Evolutionary conservation across 768 basidiomycete species (phyloP).

Genomic region (Austroboletus festivus): DNA sequence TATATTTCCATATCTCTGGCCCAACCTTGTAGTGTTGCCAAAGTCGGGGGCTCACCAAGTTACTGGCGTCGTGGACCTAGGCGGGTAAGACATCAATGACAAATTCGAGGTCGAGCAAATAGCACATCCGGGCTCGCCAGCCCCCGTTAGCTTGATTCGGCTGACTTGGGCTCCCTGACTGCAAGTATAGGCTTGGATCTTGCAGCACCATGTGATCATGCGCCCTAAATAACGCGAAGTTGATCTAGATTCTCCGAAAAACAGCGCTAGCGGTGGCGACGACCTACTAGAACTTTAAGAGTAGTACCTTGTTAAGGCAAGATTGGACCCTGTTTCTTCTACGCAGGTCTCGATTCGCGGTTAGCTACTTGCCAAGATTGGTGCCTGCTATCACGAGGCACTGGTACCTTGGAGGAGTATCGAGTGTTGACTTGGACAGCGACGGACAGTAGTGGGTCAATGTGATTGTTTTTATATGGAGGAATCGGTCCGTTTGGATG

Average conservation of each 20-base stretch:
- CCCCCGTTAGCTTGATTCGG: conserved; percentile 66
- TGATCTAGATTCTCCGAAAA: background rate
- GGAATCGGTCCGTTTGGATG: too few species aligned
- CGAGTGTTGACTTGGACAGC: background rate
- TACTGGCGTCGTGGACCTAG: conserved; percentile 63
- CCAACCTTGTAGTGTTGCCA: too few species aligned
- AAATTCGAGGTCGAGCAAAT: conserved; percentile 56
- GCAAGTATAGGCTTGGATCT: too few species aligned
- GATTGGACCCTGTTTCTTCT: conserved; percentile 4
- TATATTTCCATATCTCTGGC: too few species aligned
- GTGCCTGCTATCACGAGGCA: background rate
- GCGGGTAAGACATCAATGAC: conserved; percentile 52
- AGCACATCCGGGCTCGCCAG: conserved; percentile 61
- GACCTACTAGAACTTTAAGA: background rate
- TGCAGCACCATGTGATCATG: conserved; percentile 1
- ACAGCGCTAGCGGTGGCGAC: background rate
- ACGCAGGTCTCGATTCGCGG: background rate
- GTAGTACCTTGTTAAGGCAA: conserved; percentile 12
- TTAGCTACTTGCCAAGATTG: background rate
- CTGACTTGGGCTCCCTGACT: conserved; percentile 57
- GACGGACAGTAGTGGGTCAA: too few species aligned
- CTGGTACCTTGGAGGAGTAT: background rate
- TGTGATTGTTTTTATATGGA: conserved; percentile 2
- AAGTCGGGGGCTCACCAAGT: too few species aligned
- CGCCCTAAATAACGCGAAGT: too few species aligned